Conservation (phyloP, 495 filamentous ascomycete species). For the Trichoderma gamsii region DNA sequence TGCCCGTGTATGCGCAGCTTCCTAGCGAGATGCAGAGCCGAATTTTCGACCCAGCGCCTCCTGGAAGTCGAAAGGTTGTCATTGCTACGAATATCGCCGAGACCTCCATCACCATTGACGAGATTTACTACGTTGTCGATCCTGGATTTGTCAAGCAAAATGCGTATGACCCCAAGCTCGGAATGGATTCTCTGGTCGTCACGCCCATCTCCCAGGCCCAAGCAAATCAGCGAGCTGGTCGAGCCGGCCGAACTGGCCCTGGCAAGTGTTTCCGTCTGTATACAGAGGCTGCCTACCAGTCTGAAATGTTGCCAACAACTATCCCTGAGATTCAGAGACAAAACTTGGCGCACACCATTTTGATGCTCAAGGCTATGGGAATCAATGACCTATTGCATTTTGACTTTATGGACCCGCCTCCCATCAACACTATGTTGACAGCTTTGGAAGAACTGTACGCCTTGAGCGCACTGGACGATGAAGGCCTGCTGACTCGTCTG, state of each 20-base stretch:
- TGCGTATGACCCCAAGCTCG: constrained; percentile 91
- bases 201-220: constrained; percentile 96
- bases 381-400: constrained; percentile 97
- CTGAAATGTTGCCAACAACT: constrained; percentile 92
- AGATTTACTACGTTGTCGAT: constrained; percentile 95
- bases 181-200: constrained; percentile 94
- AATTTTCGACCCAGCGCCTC: constrained; percentile 90
- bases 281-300: constrained; percentile 91
- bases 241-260: constrained; percentile 89
- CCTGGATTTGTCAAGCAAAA: constrained; percentile 98
- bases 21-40: constrained; percentile 89
- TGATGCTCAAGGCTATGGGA: constrained; percentile 99
- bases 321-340: constrained; percentile 97
- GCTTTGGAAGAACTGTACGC: constrained; percentile 94
- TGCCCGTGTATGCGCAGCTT: constrained; percentile 90
- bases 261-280: constrained; percentile 96
- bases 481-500: constrained; percentile 86
- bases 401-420: constrained; percentile 98
- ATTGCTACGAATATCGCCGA: constrained; percentile 99
- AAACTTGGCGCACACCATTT: constrained; percentile 88
- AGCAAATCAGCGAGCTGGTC: constrained; percentile 88
- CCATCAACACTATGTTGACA: constrained; percentile 95
- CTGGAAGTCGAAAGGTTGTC: constrained; percentile 86
- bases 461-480: constrained; percentile 86
- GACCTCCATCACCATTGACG: constrained; percentile 94